A percentile compares a stretch with the other conserved stretches of the same genome.
These are phyloP conservation scores for Phanerodontia chrysosporium DNA, from an alignment of 768 basidiomycete genomes.

Conservation along the genomic window DNA sequence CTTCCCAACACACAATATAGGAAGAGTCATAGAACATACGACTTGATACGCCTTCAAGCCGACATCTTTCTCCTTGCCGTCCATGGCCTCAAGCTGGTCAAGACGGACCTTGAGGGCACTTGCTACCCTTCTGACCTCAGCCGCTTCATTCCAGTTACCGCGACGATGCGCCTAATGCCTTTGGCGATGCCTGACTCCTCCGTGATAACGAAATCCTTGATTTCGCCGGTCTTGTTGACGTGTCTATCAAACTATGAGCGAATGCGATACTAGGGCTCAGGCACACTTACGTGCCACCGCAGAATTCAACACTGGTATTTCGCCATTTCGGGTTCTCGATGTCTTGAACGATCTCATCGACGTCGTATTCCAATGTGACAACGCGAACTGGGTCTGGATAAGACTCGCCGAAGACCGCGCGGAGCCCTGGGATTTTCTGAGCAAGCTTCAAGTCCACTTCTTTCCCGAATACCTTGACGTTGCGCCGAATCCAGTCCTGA, in stretches of 20 bases:
- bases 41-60: constrained; percentile 77
- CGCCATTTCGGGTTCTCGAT: constrained; percentile 90
- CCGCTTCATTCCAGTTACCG: constrained; percentile 94
- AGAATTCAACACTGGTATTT: constrained; percentile 90
- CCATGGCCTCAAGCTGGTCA: constrained; percentile 51
- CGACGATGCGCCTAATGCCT: constrained; percentile 91
- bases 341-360: constrained; percentile 83
- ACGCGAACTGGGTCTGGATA: constrained; percentile 98
- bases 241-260: constrained; percentile 46
- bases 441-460: constrained; percentile 77
- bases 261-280: not conserved
- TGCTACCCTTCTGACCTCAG: constrained; percentile 70
- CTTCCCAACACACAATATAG: not conserved
- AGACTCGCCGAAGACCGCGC: constrained; percentile 96
- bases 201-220: constrained; percentile 91
- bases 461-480: constrained; percentile 85
- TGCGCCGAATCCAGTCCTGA: constrained; percentile 85
- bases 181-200: constrained; percentile 98
- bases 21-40: constrained; percentile 41
- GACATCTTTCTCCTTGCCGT: constrained; percentile 81
- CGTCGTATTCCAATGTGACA: constrained; percentile 82
- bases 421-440: constrained; percentile 84
- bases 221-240: constrained; percentile 93
- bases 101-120: constrained; percentile 59
- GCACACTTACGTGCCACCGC: constrained; percentile 86